Conservation (phyloP, 306 rosid genomes). For the Cyclanthera cordifolia region DNA sequence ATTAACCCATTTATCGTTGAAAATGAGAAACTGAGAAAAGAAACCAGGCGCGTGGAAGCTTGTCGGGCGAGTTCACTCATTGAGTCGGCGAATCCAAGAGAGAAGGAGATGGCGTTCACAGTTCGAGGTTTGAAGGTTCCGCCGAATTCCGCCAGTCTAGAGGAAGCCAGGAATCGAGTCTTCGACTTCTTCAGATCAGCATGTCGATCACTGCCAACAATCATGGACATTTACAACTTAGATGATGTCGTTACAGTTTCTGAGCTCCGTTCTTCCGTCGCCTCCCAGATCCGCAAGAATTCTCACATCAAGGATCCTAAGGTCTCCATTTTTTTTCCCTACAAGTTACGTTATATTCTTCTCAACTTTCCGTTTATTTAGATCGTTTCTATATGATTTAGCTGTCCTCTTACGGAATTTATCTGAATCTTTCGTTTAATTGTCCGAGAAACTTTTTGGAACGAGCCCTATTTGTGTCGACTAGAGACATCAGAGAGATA, state of each 20-base stretch:
- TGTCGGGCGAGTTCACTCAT: constrained; percentile 14
- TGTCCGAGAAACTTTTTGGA: background rate
- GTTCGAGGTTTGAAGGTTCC: constrained; percentile 56
- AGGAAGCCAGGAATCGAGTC: constrained; percentile 65
- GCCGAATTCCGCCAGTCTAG: constrained; percentile 66
- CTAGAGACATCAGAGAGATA: background rate
- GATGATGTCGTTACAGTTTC: constrained; percentile 48
- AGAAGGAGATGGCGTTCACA: constrained; percentile 32
- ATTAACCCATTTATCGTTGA: too few relatives aligned
- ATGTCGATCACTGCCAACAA: constrained; percentile 61
- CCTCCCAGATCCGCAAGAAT: constrained; percentile 79
- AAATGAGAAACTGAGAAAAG: background rate
- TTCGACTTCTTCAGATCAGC: constrained; percentile 75
- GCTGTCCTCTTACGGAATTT: background rate
- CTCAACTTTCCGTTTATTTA: background rate
- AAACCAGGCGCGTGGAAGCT: background rate
- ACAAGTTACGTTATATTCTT: background rate
- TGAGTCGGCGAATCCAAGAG: constrained; percentile 8
- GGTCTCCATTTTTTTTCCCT: constrained; percentile 29
- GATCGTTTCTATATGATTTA: background rate
- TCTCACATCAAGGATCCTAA: constrained; percentile 52
- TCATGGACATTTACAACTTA: constrained; percentile 76
- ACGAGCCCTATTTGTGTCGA: background rate
- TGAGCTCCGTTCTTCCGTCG: constrained; percentile 65
- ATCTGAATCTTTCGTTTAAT: background rate